Percentiles rank a stretch among this genome's conserved stretches.
These are phyloP conservation scores for Nemania sp. DNA, from an alignment of 2,329 filamentous ascomycete species.

Conservation along the genomic window DNA sequence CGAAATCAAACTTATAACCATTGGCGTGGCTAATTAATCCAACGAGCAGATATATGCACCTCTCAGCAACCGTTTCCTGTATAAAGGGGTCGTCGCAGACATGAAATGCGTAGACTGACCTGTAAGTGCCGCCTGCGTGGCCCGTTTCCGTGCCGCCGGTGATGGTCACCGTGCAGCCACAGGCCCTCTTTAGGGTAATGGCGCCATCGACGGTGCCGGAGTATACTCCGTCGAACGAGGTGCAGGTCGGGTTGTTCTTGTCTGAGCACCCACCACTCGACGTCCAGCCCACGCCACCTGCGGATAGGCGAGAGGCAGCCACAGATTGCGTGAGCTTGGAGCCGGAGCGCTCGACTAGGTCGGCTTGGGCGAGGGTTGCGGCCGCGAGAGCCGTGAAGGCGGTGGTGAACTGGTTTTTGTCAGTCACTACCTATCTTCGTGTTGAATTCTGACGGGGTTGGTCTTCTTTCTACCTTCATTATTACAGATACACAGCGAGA, in stretches of 20 bases:
- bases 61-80: constrained; percentile 3
- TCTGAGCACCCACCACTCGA: constrained; percentile 25
- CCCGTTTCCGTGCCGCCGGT: constrained; percentile 26
- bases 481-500: not conserved
- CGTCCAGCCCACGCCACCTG: constrained; percentile 21
- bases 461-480: constrained; percentile 18
- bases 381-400: constrained; percentile 18
- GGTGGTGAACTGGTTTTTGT: constrained; percentile 14
- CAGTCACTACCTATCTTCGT: not conserved
- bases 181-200: constrained; percentile 20
- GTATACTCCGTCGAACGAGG: constrained; percentile 25
- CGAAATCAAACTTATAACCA: constrained; percentile 26
- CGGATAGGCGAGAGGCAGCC: constrained; percentile 16
- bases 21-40: constrained; percentile 21
- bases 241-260: constrained; percentile 20
- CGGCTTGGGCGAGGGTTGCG: constrained; percentile 12
- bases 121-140: constrained; percentile 24
- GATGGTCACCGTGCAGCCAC: constrained; percentile 24
- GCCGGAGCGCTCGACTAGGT: constrained; percentile 20
- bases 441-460: not conserved
- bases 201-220: constrained; percentile 24
- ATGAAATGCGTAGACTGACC: constrained; percentile 3
- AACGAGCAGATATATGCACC: not conserved
- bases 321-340: constrained; percentile 23
- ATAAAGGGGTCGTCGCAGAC: not conserved